These are phyloP conservation scores for Aspergillus sp. DNA, from an alignment of 2,329 filamentous ascomycete genomes.

Conservation along the genomic window DNA sequence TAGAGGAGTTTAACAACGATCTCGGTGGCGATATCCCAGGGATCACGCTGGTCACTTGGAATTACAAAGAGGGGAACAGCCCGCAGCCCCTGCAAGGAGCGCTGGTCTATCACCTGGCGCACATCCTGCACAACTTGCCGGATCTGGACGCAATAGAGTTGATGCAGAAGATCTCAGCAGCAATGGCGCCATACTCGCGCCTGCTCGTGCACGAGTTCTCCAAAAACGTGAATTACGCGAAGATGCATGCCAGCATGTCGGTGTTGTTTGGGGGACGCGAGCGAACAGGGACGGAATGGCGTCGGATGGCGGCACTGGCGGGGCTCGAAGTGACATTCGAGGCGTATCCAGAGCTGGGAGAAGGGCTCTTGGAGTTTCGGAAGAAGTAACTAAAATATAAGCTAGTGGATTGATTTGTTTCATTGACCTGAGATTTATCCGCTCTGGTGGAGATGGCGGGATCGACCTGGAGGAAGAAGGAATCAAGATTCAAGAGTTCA, in stretches of 20 bases:
- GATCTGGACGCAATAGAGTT: conserved; percentile 37
- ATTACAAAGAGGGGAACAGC: conserved; percentile 34
- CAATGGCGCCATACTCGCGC: conserved; percentile 35
- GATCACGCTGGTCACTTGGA: conserved; percentile 34
- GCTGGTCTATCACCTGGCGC: conserved; percentile 34
- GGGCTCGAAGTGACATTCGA: conserved; percentile 39
- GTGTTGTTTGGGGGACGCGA: conserved; percentile 35
- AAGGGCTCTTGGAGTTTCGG: conserved; percentile 33
- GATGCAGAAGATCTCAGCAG: conserved; percentile 35
- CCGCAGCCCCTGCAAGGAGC: conserved; percentile 36
- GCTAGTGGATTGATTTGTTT: too few species aligned
- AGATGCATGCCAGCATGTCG: conserved; percentile 40
- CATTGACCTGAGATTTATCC: background rate
- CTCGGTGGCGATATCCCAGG: conserved; percentile 24
- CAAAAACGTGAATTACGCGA: conserved; percentile 36
- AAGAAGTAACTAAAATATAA: background rate
- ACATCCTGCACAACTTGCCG: conserved; percentile 40
- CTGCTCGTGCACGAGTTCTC: conserved; percentile 38
- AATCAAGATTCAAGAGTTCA: too few species aligned
- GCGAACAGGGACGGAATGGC: conserved; percentile 37
- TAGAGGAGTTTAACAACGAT: conserved; percentile 39
- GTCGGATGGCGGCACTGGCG: conserved; percentile 31
- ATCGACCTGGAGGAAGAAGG: background rate
- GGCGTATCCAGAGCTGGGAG: conserved; percentile 30
- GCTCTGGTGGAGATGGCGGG: background rate